Conservation (phyloP, 2,329 filamentous ascomycete species). For the Penicillium decumbens region DNA sequence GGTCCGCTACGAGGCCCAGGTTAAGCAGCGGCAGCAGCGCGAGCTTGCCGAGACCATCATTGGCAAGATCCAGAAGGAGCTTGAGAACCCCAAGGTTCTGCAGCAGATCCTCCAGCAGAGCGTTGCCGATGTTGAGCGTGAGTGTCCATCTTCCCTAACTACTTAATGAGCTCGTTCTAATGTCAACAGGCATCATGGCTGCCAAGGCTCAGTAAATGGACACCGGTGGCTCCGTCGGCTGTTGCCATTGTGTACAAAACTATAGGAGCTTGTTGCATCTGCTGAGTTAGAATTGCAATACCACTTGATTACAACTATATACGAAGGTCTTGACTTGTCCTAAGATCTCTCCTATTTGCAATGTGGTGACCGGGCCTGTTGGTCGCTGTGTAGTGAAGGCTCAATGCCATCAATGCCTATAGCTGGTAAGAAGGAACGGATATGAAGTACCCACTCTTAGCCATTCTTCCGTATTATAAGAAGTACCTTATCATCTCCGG, state of each 20-base stretch:
- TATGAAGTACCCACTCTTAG: not conserved
- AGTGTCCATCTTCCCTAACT: conserved; percentile 29
- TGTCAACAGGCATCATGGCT: conserved; percentile 35
- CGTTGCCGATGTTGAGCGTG: conserved; percentile 93
- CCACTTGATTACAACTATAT: conserved; percentile 24
- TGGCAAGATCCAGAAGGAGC: conserved; percentile 96
- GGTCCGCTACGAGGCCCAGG: conserved; percentile 97
- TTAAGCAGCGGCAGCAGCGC: conserved; percentile 97
- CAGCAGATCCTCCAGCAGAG: conserved; percentile 98
- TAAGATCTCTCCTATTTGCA: not conserved
- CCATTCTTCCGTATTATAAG: not conserved
- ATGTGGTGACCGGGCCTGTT: not conserved
- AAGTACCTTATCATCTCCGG: not conserved
- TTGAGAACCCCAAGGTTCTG: conserved; percentile 94
- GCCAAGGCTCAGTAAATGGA: conserved; percentile 40
- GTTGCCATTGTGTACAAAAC: conserved; percentile 41
- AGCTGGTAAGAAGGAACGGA: not conserved
- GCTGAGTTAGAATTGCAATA: conserved; percentile 38
- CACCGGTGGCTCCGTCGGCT: conserved; percentile 28
- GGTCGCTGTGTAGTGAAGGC: not conserved
- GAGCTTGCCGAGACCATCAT: conserved; percentile 92
- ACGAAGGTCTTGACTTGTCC: not conserved
- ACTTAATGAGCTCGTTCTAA: conserved; percentile 12
- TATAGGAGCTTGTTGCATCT: conserved; percentile 35
- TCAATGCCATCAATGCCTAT: not conserved